Percentiles rank a stretch among this genome's conserved stretches.
These are phyloP conservation scores for Nitzschia sp. DNA, from an alignment of 108 stramenopile species.

Conservation along the genomic window DNA sequence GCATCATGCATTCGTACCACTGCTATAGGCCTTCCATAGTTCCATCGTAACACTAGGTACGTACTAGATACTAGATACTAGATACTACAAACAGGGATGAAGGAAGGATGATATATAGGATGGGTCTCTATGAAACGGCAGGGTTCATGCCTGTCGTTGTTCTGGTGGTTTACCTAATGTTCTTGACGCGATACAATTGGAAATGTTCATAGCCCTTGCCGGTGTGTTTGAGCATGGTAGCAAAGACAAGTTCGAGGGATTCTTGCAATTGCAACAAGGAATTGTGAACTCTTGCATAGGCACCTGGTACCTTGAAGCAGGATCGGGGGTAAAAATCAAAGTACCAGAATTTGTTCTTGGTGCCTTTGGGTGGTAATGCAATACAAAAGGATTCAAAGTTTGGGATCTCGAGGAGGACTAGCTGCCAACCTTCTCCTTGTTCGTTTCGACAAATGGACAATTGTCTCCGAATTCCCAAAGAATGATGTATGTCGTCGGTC, in stretches of 20 bases:
- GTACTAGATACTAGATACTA: no score
- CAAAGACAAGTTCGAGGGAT: conserved; percentile 17
- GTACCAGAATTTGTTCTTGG: conserved; percentile 30
- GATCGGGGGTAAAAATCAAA: conserved; percentile 19
- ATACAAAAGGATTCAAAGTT: conserved; percentile 14
- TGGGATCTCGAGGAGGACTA: conserved; percentile 14
- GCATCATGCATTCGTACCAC: no score
- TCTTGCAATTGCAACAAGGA: conserved; percentile 26
- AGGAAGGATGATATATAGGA: no score
- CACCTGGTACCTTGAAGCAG: conserved; percentile 9
- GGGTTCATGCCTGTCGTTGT: no score
- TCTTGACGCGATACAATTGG: conserved; percentile 15
- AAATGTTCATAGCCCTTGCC: conserved; percentile 9
- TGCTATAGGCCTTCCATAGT: no score
- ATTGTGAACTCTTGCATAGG: conserved; percentile 28
- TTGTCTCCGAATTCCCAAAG: conserved; percentile 4
- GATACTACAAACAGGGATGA: no score
- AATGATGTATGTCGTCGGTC: conserved; percentile 14
- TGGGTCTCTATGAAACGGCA: no score
- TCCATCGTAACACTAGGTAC: no score
- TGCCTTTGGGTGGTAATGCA: conserved; percentile 28
- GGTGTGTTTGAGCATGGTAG: not conserved
- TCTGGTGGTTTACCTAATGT: not conserved
- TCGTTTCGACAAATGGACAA: conserved; percentile 21
- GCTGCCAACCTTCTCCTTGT: conserved; percentile 25